Conservation (phyloP, 306 rosid species). For the Vigna reflexopilosa region DNA sequence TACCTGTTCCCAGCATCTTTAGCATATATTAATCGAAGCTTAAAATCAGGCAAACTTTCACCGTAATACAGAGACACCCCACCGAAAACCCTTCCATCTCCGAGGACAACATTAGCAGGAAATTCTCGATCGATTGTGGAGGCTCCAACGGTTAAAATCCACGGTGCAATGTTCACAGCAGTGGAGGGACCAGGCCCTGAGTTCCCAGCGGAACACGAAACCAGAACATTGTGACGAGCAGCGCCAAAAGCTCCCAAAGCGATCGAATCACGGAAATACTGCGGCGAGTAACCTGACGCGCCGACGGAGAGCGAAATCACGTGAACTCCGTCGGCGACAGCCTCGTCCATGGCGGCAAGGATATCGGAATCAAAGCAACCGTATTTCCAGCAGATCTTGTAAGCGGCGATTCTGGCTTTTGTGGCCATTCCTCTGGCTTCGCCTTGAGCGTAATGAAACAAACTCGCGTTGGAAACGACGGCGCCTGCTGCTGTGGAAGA, state of each 20-base stretch:
- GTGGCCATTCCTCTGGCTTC: slow-evolving; percentile 92
- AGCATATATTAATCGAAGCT: slow-evolving; percentile 73
- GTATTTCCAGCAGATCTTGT: slow-evolving; percentile 79
- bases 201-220: slow-evolving; percentile 87
- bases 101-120: slow-evolving; percentile 76
- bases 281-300: slow-evolving; percentile 58
- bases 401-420: slow-evolving; percentile 81
- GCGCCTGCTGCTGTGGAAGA: slow-evolving; percentile 84
- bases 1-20: slow-evolving; percentile 63
- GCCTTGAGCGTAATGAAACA: slow-evolving; percentile 68
- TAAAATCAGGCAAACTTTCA: slow-evolving; percentile 49
- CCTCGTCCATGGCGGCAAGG: slow-evolving; percentile 95
- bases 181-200: slow-evolving; percentile 75
- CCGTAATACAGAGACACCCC: slow-evolving; percentile 85
- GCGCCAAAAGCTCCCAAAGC: slow-evolving; percentile 87
- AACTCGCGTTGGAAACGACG: slow-evolving; percentile 66
- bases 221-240: slow-evolving; percentile 65
- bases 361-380: slow-evolving; percentile 91
- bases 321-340: slow-evolving; percentile 78
- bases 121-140: slow-evolving; percentile 85
- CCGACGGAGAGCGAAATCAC: slow-evolving; percentile 92
- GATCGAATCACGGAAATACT: slow-evolving; percentile 71
- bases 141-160: slow-evolving; percentile 91
- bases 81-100: slow-evolving; percentile 58
- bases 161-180: slow-evolving; percentile 85